These are phyloP conservation scores for Thuja plicata DNA, from an alignment of 83 land plant species.

Conservation along the genomic window DNA sequence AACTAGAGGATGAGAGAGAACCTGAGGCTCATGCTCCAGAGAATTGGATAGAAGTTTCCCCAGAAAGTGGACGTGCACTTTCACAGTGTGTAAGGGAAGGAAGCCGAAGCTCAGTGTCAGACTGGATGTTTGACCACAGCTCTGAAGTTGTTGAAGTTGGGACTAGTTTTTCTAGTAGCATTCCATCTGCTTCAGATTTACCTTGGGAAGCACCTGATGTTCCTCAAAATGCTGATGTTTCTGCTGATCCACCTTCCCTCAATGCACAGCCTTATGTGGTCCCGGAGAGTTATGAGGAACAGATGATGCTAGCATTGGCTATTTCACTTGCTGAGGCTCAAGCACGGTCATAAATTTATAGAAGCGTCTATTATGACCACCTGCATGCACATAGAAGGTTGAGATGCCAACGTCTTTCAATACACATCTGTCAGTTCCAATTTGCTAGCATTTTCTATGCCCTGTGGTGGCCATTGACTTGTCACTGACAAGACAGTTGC, in stretches of 20 bases:
- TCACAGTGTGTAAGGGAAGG: conserved; percentile 26
- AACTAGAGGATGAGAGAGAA: conserved; percentile 13
- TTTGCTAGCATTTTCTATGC: neutral
- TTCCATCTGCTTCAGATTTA: conserved; percentile 56
- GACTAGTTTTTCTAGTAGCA: conserved; percentile 70
- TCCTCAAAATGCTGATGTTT: conserved; percentile 23
- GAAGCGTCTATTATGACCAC: neutral
- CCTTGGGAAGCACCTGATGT: conserved; percentile 43
- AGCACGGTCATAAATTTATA: conserved; percentile 24
- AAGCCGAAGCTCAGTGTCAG: conserved; percentile 19
- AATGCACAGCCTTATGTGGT: conserved; percentile 25
- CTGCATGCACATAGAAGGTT: neutral
- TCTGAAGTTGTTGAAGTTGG: conserved; percentile 84
- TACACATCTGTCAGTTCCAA: neutral
- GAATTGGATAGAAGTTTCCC: conserved; percentile 34
- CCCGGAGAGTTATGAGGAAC: conserved; percentile 93
- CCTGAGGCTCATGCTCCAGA: conserved; percentile 25
- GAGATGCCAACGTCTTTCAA: neutral
- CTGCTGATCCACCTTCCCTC: conserved; percentile 6
- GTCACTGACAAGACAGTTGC: conserved; percentile 14
- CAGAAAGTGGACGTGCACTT: conserved; percentile 26
- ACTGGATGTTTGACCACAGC: conserved; percentile 55
- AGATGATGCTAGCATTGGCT: conserved; percentile 97
- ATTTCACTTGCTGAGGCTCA: conserved; percentile 89
- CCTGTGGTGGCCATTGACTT: neutral